phyloP scores from a whole-genome alignment of 371 early-diverging fungal species.

The Dipsacomyces acuminosporus region DNA sequence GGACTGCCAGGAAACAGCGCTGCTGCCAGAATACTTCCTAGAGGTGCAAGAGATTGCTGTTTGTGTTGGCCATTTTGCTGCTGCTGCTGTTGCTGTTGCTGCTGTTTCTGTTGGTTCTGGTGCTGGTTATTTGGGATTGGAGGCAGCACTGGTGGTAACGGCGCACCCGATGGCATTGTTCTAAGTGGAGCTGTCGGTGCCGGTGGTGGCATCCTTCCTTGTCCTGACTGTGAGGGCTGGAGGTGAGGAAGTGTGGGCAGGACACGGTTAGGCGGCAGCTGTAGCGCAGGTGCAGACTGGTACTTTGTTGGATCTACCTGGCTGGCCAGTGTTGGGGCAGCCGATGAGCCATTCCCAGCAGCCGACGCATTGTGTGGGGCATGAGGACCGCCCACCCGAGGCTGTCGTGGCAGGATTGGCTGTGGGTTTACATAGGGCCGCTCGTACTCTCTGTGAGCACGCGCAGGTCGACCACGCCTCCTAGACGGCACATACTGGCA shows the following conservation, averaged over 20 bases:
- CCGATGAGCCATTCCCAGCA: neutral
- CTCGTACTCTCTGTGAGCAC: conserved; percentile 42
- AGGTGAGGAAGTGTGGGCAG: conserved; percentile 43
- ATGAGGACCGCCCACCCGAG: conserved; percentile 1
- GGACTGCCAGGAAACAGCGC: conserved; percentile 45
- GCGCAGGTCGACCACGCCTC: conserved; percentile 46
- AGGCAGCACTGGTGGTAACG: conserved; percentile 25
- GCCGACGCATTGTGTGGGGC: neutral
- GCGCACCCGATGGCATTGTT: no score
- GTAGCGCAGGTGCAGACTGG: conserved; percentile 14
- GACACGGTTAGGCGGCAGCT: conserved; percentile 15
- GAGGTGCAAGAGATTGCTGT: conserved; percentile 27
- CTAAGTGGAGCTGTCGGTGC: conserved; percentile 13
- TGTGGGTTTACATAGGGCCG: conserved; percentile 43
- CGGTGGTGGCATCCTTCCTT: conserved; percentile 44
- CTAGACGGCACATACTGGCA: conserved; percentile 48
- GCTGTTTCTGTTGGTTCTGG: conserved; percentile 4
- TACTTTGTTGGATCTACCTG: conserved; percentile 5
- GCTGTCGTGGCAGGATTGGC: conserved; percentile 45
- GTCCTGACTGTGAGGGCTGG: conserved; percentile 40
- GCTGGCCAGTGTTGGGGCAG: neutral
- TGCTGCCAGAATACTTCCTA: conserved; percentile 34
- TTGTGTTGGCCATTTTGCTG: conserved; percentile 2
- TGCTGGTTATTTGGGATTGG: neutral
- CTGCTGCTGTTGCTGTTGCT: conserved; percentile 11